phyloP scores from a whole-genome alignment of 2,329 filamentous ascomycete genomes.

The Fusarium hostae region DNA sequence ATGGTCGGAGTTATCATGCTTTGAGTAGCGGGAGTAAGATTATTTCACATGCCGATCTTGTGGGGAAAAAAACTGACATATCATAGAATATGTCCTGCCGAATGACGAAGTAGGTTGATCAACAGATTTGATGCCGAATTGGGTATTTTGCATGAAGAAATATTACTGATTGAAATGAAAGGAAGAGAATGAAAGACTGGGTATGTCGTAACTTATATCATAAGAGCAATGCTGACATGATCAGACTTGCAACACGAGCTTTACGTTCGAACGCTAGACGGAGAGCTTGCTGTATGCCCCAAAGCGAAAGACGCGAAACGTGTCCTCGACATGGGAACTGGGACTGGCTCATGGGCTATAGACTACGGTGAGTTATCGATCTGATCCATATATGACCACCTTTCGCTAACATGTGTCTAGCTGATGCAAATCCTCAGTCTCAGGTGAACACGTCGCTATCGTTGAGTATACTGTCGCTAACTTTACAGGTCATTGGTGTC shows the following conservation, averaged over 20 bases:
- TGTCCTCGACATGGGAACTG: neutral
- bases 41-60: no score
- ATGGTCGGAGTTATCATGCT: neutral
- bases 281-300: neutral
- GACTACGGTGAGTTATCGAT: no score
- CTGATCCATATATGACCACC: no score
- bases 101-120: neutral
- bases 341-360: neutral
- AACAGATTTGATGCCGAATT: neutral
- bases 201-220: neutral
- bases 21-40: neutral
- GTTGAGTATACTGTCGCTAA: neutral
- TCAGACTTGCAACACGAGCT: neutral
- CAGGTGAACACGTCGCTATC: neutral
- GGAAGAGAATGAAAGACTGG: neutral
- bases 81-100: neutral
- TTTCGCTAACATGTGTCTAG: no score
- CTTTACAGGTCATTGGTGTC: conserved; percentile 19
- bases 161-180: neutral
- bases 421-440: neutral
- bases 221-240: neutral
- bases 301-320: neutral
- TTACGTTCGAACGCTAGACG: neutral
- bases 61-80: neutral
- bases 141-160: fast-evolving